Evolutionary conservation across 306 rosid genomes (phyloP), one percentile per base, ranked within the genome.

Genomic region (Hippophae gyantsensis): DNA sequence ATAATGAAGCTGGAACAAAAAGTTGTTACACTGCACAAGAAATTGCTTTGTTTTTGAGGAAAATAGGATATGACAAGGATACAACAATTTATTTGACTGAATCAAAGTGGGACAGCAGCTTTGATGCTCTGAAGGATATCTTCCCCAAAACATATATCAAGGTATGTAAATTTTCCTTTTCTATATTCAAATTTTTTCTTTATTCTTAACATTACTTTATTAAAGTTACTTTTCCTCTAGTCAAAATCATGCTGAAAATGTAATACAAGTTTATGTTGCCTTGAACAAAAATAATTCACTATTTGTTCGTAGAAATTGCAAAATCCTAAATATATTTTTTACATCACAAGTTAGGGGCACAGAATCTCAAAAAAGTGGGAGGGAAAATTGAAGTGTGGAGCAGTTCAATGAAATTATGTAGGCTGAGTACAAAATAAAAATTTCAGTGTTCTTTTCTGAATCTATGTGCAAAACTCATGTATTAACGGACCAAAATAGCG

Each of bases 71-170:
- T 52, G 62, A 74, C n/a, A 88, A 93, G 81, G 95, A 84, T 56
- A 87, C 99, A 49, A 84, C 99, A 26, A 68, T 93, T 25, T 93
- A 93, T 75, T 78, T 93, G 69, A 93, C 99, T 59, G 86, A 88
- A 76, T 81, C 99, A 42, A 88, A 86, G 66, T 88, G 99, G 99
- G 86, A 82, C 64, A 68, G 69, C 74, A 80, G 89, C 79, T 90
- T 93, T 55, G 95, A 88, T 69, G 78, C 78, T 72, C 83, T 93
- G 47, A 93, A 93, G 80, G 99, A 93, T 67, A 51, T 82, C 69
- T 88, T 86, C 72, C 97, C 97, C 12, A 93, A 86, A 77, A 86
- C 99, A 27, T 88, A 88, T 46, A 86, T 84, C 14, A 93, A 93
- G 99, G 95, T 93, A 62, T 71, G 76, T 13, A 49, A 8, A 48